Conservation (phyloP, 2,329 filamentous ascomycete genomes). For the Cercospora berteroae region DNA sequence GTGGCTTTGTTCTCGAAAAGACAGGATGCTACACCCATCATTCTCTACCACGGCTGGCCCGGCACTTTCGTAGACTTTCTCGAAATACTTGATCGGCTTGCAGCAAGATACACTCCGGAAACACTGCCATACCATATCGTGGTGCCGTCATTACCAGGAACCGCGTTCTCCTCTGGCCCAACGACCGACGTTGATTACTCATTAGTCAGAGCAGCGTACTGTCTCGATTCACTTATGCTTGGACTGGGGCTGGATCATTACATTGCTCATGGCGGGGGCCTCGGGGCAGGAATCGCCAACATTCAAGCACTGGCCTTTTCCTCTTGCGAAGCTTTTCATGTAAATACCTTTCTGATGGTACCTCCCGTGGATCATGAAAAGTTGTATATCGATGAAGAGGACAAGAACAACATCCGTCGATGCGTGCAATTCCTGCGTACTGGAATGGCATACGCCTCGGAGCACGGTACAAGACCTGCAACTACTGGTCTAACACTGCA, state of each 20-base stretch:
- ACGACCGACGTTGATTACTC: constrained; percentile 27
- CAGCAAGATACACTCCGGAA: constrained; percentile 46
- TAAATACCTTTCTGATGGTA: background rate
- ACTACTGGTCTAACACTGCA: background rate
- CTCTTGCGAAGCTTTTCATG: background rate
- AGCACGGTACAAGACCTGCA: background rate
- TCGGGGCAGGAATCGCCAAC: constrained; percentile 46
- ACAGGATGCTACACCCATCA: constrained; percentile 37
- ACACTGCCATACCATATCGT: constrained; percentile 56
- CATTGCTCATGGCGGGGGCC: constrained; percentile 55
- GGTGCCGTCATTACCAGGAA: constrained; percentile 54
- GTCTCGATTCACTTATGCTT: constrained; percentile 52
- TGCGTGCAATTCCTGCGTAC: background rate
- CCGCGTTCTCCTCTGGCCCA: constrained; percentile 46
- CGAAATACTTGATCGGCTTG: constrained; percentile 31
- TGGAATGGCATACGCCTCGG: background rate
- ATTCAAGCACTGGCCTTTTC: constrained; percentile 31
- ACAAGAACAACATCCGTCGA: background rate
- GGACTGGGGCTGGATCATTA: constrained; percentile 53
- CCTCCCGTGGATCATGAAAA: background rate
- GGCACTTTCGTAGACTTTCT: constrained; percentile 37
- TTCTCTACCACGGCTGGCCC: constrained; percentile 39
- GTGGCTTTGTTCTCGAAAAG: constrained; percentile 53
- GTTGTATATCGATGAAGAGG: background rate
- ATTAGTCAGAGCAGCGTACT: constrained; percentile 38